These are phyloP conservation scores for Diutina pseudorugosa DNA, from an alignment of 1,139 yeast genomes.

Conservation along the genomic window DNA sequence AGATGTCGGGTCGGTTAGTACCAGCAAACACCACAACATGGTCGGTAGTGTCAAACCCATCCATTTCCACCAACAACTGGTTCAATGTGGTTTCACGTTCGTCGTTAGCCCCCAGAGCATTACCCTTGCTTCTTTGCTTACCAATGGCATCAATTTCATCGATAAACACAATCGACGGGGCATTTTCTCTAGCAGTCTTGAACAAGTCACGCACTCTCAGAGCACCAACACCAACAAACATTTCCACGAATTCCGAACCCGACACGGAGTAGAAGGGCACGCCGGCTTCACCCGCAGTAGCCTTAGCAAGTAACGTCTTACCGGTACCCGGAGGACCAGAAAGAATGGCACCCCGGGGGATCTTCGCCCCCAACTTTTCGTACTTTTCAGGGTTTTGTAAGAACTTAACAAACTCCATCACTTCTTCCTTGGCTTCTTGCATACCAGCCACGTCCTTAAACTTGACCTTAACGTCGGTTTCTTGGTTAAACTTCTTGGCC, in stretches of 20 bases:
- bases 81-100: slow-evolving; percentile 95
- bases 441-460: slow-evolving; percentile 96
- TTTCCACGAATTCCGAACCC: slow-evolving; percentile 97
- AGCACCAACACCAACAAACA: slow-evolving; percentile 99
- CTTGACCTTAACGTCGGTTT: slow-evolving; percentile 76
- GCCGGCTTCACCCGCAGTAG: slow-evolving; percentile 98
- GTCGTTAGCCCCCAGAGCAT: slow-evolving; percentile 81
- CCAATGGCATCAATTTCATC: slow-evolving; percentile 99
- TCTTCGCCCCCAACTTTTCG: slow-evolving; percentile 88
- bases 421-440: slow-evolving; percentile 95
- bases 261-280: slow-evolving; percentile 93
- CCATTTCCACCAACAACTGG: slow-evolving; percentile 95
- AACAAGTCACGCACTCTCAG: slow-evolving; percentile 92
- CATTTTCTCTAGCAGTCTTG: slow-evolving; percentile 81
- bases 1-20: slow-evolving; percentile 88
- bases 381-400: slow-evolving; percentile 81
- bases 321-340: slow-evolving; percentile 99
- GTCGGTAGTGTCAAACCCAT: slow-evolving; percentile 81
- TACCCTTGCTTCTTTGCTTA: slow-evolving; percentile 77
- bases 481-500: slow-evolving; percentile 87
- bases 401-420: slow-evolving; percentile 93
- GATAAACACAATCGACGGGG: slow-evolving; percentile 87
- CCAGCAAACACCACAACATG: slow-evolving; percentile 97
- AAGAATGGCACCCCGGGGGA: slow-evolving; percentile 93
- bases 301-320: slow-evolving; percentile 93